Percentiles rank a stretch among this genome's conserved stretches.
These are phyloP conservation scores for Brasenia schreberi DNA, from an alignment of 164 flowering plant species.

Conservation along the genomic window DNA sequence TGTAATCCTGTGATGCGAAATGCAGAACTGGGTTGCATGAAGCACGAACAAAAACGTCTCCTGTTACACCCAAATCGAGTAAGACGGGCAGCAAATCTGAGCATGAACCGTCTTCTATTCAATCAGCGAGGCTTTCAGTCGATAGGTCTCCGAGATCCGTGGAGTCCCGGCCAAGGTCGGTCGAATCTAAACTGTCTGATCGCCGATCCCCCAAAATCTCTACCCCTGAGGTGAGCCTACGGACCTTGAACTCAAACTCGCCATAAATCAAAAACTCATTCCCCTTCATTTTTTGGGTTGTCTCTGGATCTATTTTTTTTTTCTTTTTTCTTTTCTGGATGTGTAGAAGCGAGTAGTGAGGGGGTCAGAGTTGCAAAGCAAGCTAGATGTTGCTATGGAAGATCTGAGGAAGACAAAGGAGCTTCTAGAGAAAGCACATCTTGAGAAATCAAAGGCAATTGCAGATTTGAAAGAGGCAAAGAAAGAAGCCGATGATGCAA, in stretches of 20 bases:
- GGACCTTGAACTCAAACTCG: background rate
- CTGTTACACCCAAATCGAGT: no score
- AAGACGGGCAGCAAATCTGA: no score
- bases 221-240: conserved; percentile 48
- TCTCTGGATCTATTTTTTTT: no score
- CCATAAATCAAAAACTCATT: background rate
- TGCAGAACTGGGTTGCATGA: no score
- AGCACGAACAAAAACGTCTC: no score
- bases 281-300: background rate
- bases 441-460: conserved; percentile 51
- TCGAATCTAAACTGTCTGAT: conserved; percentile 13
- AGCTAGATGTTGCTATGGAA: conserved; percentile 45
- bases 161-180: conserved; percentile 34
- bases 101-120: conserved; percentile 27
- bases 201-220: conserved; percentile 43
- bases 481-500: conserved; percentile 56
- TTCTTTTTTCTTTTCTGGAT: background rate
- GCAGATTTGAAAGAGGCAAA: conserved; percentile 68
- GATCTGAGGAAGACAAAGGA: conserved; percentile 80
- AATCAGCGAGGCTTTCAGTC: conserved; percentile 36
- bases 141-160: conserved; percentile 59
- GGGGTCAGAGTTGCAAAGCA: conserved; percentile 61
- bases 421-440: conserved; percentile 38
- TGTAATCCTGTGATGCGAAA: no score
- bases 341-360: conserved; percentile 50